Evolutionary conservation across 2,329 filamentous ascomycete genomes (phyloP).

Genomic region (Monilinia laxa): DNA sequence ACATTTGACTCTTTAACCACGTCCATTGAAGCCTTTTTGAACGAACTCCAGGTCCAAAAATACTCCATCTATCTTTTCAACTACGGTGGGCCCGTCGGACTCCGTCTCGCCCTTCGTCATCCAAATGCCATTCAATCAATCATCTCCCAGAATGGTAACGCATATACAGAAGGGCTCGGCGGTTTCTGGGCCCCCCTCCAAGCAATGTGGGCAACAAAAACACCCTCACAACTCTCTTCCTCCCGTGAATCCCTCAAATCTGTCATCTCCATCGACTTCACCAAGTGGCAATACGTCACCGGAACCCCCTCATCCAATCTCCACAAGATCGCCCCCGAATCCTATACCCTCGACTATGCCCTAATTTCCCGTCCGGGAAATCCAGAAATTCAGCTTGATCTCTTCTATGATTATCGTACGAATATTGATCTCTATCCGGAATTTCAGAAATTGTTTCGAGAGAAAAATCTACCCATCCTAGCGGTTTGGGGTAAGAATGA

Average conservation of each 20-base stretch:
- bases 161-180: constrained; percentile 56
- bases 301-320: constrained; percentile 20
- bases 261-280: constrained; percentile 29
- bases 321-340: constrained; percentile 30
- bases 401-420: constrained; percentile 57
- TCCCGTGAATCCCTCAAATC: constrained; percentile 19
- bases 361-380: constrained; percentile 52
- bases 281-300: constrained; percentile 33
- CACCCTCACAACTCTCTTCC: constrained; percentile 22
- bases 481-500: constrained; percentile 61
- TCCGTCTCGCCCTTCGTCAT: constrained; percentile 53
- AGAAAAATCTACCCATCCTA: constrained; percentile 52
- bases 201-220: constrained; percentile 29
- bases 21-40: constrained; percentile 51
- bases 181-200: constrained; percentile 35
- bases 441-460: constrained; percentile 56
- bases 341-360: constrained; percentile 50
- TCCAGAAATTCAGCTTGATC: constrained; percentile 54
- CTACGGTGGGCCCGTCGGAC: constrained; percentile 57
- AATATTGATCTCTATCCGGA: constrained; percentile 55
- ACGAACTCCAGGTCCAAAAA: constrained; percentile 47
- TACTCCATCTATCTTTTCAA: constrained; percentile 62
- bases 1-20: constrained; percentile 53
- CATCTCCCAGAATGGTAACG: constrained; percentile 61
- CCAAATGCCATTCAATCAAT: constrained; percentile 52